Conservation (phyloP, 257 asterid species). For the Lantana camara region DNA sequence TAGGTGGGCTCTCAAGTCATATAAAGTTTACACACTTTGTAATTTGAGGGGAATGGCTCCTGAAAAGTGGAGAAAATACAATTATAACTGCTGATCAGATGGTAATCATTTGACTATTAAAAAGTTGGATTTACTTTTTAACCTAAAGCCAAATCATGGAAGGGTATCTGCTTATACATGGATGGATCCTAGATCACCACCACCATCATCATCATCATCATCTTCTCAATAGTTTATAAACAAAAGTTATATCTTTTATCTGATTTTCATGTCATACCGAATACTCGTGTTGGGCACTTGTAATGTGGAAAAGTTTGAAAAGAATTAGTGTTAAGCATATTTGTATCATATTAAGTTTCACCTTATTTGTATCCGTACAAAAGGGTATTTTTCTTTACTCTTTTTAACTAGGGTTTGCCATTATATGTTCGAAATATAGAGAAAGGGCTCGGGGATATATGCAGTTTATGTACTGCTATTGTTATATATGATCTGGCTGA, state of each 20-base stretch:
- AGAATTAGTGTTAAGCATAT: no score
- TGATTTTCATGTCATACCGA: background rate
- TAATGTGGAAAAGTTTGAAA: no score
- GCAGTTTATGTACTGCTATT: no score
- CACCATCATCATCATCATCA: no score
- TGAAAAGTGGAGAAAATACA: slow-evolving; percentile 30
- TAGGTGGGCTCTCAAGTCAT: slow-evolving; percentile 62
- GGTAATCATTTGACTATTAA: slow-evolving; percentile 68
- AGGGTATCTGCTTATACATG: slow-evolving; percentile 44
- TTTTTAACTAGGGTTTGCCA: slow-evolving; percentile 11
- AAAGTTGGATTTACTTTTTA: slow-evolving; percentile 66
- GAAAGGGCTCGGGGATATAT: slow-evolving; percentile 2
- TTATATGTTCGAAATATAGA: slow-evolving; percentile 3
- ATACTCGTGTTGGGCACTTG: no score
- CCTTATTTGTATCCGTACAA: no score
- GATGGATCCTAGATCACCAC: slow-evolving; percentile 41
- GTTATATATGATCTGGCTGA: no score
- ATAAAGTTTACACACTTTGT: slow-evolving; percentile 44
- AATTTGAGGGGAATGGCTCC: slow-evolving; percentile 31
- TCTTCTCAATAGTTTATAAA: slow-evolving; percentile 33
- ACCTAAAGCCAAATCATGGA: slow-evolving; percentile 58
- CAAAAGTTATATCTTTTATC: slow-evolving; percentile 2
- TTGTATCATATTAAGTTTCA: no score
- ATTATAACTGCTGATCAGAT: slow-evolving; percentile 18
- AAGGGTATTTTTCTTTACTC: no score